Base-by-base conservation (phyloP, 495 filamentous ascomycete genomes). In the Ramalina intermedia region DNA sequence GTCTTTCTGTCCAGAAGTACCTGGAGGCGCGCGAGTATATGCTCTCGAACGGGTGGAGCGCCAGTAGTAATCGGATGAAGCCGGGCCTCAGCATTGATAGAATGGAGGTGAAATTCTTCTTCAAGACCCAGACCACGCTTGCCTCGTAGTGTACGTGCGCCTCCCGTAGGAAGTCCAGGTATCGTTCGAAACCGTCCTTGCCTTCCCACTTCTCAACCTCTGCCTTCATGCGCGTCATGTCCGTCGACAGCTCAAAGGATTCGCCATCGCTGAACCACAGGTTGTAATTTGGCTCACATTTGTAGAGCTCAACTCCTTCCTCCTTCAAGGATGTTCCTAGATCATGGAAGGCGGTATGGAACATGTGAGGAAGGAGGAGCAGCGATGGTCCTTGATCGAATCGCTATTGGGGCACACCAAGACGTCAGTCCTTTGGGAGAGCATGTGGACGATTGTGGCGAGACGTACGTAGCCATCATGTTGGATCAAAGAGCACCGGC, bases 311-410 rank as follows among this genome's bases (percentile, higher is more conserved):
- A 17, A 83, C 66, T 20, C 74, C 75, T 60, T 81, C 81, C 5
- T 63, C 66, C 54, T 72, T 66, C 5, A 82, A 58, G 0, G 68
- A 72, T 1, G 80, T 82, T 38, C 67, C 76, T 4, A 84, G 72
- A 55, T 85, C 80, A 24, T 59, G 55, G 52, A 82, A 85, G 13
- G 74, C 69, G 58, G 79, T 74, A 18, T 66, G 65, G 66, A 84
- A 85, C 40, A 83, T 65, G 41, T 69, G 69, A 4, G 80, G 81
- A 26, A 85, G 77, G 5, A 85, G 65, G 2, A 85, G 71, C 4
- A 85, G 69, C 0, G 79, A 83, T 0, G 81, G 81, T 0, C 81
- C 81, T 68, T 82, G 79, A 58, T 85, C 81, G 65, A 84, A 84
- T 20, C 81, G 73, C 71, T 78, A 44, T 8, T 9, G 14, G 9